Conservation (phyloP, 2,329 filamentous ascomycete species). For the Fragosphaeria purpurea region DNA sequence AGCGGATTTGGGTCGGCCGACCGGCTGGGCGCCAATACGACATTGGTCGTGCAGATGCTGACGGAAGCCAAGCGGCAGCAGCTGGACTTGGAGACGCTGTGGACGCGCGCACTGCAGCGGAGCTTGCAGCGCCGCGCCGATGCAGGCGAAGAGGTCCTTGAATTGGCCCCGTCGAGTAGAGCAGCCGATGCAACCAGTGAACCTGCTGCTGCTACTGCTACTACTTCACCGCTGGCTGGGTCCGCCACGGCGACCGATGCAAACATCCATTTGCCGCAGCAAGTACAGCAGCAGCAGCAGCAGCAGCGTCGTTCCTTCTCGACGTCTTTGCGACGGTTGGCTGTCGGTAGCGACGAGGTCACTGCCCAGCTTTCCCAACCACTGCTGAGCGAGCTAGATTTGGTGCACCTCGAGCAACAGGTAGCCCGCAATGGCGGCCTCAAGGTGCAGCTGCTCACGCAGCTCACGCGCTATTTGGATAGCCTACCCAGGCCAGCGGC, state of each 20-base stretch:
- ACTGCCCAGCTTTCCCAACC: neutral
- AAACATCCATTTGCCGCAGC: too few relatives aligned
- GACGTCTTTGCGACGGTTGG: conserved; percentile 10
- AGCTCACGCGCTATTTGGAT: conserved; percentile 17
- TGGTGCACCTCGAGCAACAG: neutral
- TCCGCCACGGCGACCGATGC: too few relatives aligned
- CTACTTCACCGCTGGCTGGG: too few relatives aligned
- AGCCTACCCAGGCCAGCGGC: conserved; percentile 6
- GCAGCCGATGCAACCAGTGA: too few relatives aligned
- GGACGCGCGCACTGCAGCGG: conserved; percentile 32
- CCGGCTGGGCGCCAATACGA: conserved; percentile 31
- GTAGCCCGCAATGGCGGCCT: conserved; percentile 16
- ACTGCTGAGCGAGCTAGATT: neutral
- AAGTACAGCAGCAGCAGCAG: neutral
- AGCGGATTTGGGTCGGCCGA: conserved; percentile 62
- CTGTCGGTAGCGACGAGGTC: neutral
- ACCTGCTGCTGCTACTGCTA: too few relatives aligned
- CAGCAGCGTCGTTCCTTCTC: conserved; percentile 13
- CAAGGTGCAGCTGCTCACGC: conserved; percentile 17
- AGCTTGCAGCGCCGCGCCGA: conserved; percentile 10
- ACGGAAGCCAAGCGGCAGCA: conserved; percentile 43
- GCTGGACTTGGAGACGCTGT: conserved; percentile 43
- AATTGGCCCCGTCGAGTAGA: neutral
- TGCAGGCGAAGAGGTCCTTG: conserved; percentile 2
- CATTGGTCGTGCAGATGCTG: conserved; percentile 48